Conservation (phyloP, 2,329 filamentous ascomycete genomes). For the Diaporthe amygdali region DNA sequence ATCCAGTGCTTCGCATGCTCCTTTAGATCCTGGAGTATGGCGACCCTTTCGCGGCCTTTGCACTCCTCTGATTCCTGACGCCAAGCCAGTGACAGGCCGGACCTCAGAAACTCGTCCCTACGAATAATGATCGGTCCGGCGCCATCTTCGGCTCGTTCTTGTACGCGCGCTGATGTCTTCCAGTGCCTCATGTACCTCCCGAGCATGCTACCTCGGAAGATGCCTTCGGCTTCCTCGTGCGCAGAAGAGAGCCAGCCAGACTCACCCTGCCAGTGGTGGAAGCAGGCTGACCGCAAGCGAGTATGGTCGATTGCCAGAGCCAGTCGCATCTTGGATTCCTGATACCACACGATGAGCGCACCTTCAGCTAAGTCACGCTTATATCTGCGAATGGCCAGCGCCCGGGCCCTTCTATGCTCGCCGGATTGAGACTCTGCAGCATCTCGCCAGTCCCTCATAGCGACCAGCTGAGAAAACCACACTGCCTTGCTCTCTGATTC, state of each 20-base stretch:
- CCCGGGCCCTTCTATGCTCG: conserved; percentile 28
- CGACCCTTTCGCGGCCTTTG: conserved; percentile 18
- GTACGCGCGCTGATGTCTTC: conserved; percentile 17
- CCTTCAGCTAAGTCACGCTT: conserved; percentile 34
- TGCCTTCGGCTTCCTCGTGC: conserved; percentile 20
- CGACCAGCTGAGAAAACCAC: conserved; percentile 35
- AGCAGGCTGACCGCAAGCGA: conserved; percentile 19
- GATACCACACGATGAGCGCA: conserved; percentile 37
- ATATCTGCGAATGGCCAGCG: conserved; percentile 36
- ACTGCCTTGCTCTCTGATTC: conserved; percentile 61
- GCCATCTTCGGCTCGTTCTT: conserved; percentile 23
- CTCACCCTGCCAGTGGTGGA: conserved; percentile 30
- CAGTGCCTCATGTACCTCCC: conserved; percentile 22
- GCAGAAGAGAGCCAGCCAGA: conserved; percentile 20
- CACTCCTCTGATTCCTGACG: conserved; percentile 21
- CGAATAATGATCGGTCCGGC: conserved; percentile 24
- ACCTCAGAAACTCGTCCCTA: conserved; percentile 26
- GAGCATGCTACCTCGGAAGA: conserved; percentile 22
- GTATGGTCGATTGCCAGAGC: conserved; percentile 30
- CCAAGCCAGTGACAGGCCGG: conserved; percentile 24
- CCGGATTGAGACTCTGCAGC: conserved; percentile 26
- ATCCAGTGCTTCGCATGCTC: conserved; percentile 24
- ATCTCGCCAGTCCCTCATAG: conserved; percentile 34
- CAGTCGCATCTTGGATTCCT: conserved; percentile 30
- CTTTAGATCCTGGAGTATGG: conserved; percentile 17